Evolutionary conservation across 306 rosid genomes (phyloP), one percentile per base, ranked within the genome.

Genomic region (Vigna mungo): DNA sequence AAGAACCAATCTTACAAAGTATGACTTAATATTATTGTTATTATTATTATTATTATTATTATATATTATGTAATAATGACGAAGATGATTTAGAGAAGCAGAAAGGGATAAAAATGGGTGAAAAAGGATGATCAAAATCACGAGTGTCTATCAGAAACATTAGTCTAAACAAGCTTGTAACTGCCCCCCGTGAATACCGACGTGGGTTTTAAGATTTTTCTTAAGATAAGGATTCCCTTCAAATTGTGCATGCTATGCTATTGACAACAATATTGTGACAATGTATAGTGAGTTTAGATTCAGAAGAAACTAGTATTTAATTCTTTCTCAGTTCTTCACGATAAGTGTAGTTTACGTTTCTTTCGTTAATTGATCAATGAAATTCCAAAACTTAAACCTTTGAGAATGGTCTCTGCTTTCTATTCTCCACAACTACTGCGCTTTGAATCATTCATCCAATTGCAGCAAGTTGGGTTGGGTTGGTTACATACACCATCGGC

Each of bases 161-260:
- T 74, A 78, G 62, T 74, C 83, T 74, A 54, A 74, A 9, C 54
- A 53, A 51, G 80, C 66, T 54, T 80, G 80, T 23, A 71, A 36
- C 49, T 39, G 48, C n/a, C 8, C 9, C 76, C 49, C 74, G 80
- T 77, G 80, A 83, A 72, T 23, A 16, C 77, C 71, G 52, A 59
- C n/a, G 68, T 18, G 39, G 48, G 23, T 78, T 32, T 27, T 55
- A 48, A 65, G 20, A 47, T 16, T 30, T 13, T 60, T 73, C 27
- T 60, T n/a, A 21, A 44, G 1, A 37, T 72, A 68, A 68, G 2
- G 36, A 7, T 27, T 75, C 25, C 64, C 41, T 49, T 72, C n/a
- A 55, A 23, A 58, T 53, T 21, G 11, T 39, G 41, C 9, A 34
- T 34, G 41, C 41, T 34, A 36, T 36, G 41, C 8, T 36, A 36